phyloP scores from a whole-genome alignment of 768 basidiomycete genomes.

The Panaeolus cyanescens region DNA sequence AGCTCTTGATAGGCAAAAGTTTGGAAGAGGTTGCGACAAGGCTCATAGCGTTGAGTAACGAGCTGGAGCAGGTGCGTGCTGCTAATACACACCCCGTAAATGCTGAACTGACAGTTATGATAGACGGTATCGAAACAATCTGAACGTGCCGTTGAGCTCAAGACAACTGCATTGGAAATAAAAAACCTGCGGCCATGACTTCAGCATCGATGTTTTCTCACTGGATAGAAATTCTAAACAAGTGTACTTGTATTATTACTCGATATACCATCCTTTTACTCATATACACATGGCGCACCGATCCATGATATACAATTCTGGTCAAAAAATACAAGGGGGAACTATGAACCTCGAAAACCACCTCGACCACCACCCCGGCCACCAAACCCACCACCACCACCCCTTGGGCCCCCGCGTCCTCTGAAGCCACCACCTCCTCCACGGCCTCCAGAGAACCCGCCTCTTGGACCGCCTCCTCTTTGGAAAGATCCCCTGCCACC shows the following conservation, averaged over 20 bases:
- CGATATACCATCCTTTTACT: conserved; percentile 1
- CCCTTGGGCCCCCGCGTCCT: conserved; percentile 42
- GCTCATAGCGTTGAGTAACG: conserved; percentile 41
- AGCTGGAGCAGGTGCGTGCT: conserved; percentile 51
- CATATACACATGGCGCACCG: neutral
- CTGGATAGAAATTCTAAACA: neutral
- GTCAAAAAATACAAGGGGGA: neutral
- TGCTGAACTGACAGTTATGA: neutral
- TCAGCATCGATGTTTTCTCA: neutral
- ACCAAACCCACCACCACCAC: conserved; percentile 40
- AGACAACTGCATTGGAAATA: conserved; percentile 47
- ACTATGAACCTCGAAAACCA: conserved; percentile 52
- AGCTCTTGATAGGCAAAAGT: conserved; percentile 17
- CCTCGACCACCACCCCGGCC: conserved; percentile 33
- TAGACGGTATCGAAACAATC: conserved; percentile 4
- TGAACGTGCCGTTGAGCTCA: conserved; percentile 50
- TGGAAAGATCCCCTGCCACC: conserved; percentile 42
- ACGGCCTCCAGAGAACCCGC: conserved; percentile 44
- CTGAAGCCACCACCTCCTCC: conserved; percentile 48
- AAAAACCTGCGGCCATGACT: conserved; percentile 49
- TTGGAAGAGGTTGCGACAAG: conserved; percentile 34
- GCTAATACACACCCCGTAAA: neutral
- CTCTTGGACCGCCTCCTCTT: conserved; percentile 36
- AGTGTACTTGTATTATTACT: neutral
- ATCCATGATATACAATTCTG: conserved; percentile 40